Evolutionary conservation across 2,329 filamentous ascomycete genomes (phyloP), one percentile per base, ranked within the genome.

Genomic region (Monosporascus sp.): DNA sequence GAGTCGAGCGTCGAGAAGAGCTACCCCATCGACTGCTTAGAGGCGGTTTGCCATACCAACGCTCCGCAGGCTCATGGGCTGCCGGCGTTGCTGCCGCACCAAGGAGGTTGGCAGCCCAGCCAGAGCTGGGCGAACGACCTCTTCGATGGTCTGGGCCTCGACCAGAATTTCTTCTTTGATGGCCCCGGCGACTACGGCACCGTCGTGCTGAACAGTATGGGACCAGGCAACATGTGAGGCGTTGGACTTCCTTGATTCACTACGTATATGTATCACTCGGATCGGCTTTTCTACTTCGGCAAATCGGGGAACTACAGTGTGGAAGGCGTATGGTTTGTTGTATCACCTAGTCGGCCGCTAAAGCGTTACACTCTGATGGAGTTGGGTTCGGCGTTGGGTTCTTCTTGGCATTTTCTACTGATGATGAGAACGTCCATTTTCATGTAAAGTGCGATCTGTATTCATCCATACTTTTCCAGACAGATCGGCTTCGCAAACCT

Each of bases 81-180:
- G 14, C 18, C 52, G 25, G 44, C 24, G 20, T 27, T n/a, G 42
- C 53, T 34, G 31, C 27, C 34, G 14, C 24, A 46, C 4, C 51
- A 51, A 7, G 59, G 59, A 9, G 54, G 46, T 3, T 64, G 61
- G 58, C 55, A 54, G 50, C 51, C 62, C 11, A 56, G 51, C 3
- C 50, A 51, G 15, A 57, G 51, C 48, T 62, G 60, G 57, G 58
- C 57, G 2, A 59, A 60, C 18, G 61, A 65, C 51, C 54, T 65
- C n/a, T 65, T 64, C 24, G 61, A 64, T 3, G 60, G 56, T 11
- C 50, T 62, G 11, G 61, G 57, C 3, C 55, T 65, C 36, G 63
- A 64, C 47, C 63, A 64, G 49, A 62, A 62, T 44, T 65, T 63
- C 53, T 64, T 64, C 54, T 63, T 63, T 47, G 61, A 62, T n/a